These are phyloP conservation scores for Biscogniauxia marginata DNA, from an alignment of 2,329 filamentous ascomycete genomes.

Conservation along the genomic window DNA sequence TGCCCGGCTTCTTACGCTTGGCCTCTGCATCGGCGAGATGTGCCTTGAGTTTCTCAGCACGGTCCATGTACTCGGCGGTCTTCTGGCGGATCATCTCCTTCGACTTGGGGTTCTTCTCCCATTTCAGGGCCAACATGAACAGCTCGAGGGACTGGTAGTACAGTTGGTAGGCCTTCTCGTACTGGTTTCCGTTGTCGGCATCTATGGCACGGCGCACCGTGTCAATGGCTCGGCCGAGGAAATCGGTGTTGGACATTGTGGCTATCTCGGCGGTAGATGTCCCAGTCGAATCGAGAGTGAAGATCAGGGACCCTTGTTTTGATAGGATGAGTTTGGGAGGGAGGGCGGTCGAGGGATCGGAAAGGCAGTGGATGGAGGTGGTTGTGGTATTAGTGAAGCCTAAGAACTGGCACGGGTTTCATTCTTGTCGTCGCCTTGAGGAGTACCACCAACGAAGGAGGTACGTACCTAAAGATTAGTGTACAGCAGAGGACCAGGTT, in stretches of 20 bases:
- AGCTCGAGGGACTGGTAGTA: conserved; percentile 97
- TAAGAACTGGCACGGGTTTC: background rate
- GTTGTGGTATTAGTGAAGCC: background rate
- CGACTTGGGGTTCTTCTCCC: conserved; percentile 97
- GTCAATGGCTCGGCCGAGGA: conserved; percentile 93
- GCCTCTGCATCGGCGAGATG: conserved; percentile 75
- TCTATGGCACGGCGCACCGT: conserved; percentile 98
- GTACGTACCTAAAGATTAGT: background rate
- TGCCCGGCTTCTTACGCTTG: conserved; percentile 68
- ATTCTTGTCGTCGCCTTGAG: background rate
- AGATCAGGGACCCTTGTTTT: background rate
- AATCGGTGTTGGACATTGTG: conserved; percentile 92
- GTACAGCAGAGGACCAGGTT: background rate
- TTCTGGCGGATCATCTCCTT: conserved; percentile 98
- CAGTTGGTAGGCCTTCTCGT: conserved; percentile 92
- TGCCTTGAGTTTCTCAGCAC: conserved; percentile 94
- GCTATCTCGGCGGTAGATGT: background rate
- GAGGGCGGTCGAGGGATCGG: background rate
- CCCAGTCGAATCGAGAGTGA: background rate
- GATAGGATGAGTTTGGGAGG: background rate
- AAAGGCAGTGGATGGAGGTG: background rate
- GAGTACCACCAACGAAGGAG: background rate
- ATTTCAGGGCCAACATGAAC: conserved; percentile 98
- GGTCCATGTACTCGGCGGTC: conserved; percentile 96
- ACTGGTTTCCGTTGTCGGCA: conserved; percentile 90